A percentile compares a stretch with the other conserved stretches of the same genome.
phyloP scores from a whole-genome alignment of 306 rosid species.

The Trifolium fragiferum region DNA sequence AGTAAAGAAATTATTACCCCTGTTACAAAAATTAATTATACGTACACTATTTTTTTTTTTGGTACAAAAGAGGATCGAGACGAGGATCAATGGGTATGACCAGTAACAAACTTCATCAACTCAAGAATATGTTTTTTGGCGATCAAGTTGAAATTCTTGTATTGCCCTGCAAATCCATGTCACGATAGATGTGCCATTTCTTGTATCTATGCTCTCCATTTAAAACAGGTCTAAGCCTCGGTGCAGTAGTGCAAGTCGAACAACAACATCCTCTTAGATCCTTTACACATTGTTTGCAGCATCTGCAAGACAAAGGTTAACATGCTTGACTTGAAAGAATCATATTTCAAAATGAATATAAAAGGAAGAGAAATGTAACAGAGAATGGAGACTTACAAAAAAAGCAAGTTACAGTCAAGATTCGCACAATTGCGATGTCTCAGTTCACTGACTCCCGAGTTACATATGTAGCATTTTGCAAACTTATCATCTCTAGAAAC shows the following conservation, averaged over 20 bases:
- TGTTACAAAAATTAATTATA: no score
- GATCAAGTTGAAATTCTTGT: slow-evolving; percentile 45
- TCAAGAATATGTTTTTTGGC: not conserved
- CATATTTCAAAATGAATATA: slow-evolving; percentile 3
- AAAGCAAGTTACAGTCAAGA: slow-evolving; percentile 89
- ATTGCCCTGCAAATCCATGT: slow-evolving; percentile 48
- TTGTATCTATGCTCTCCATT: slow-evolving; percentile 66
- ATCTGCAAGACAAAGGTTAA: slow-evolving; percentile 56
- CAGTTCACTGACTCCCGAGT: slow-evolving; percentile 65
- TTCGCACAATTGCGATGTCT: slow-evolving; percentile 95
- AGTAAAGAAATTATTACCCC: no score
- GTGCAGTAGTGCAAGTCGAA: slow-evolving; percentile 71
- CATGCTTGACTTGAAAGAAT: slow-evolving; percentile 20
- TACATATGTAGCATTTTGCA: slow-evolving; percentile 75
- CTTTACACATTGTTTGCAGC: slow-evolving; percentile 68
- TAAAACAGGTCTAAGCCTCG: slow-evolving; percentile 83
- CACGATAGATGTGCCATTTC: slow-evolving; percentile 87
- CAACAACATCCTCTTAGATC: slow-evolving; percentile 82
- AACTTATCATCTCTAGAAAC: slow-evolving; percentile 55
- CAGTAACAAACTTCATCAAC: not conserved
- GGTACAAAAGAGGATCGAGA: no score
- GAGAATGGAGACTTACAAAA: slow-evolving; percentile 64
- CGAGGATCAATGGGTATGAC: no score
- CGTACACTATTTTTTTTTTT: no score
- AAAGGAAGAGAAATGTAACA: slow-evolving; percentile 27